Conservation (phyloP, 148 eudicot genomes). For the Diospyros kaki region DNA sequence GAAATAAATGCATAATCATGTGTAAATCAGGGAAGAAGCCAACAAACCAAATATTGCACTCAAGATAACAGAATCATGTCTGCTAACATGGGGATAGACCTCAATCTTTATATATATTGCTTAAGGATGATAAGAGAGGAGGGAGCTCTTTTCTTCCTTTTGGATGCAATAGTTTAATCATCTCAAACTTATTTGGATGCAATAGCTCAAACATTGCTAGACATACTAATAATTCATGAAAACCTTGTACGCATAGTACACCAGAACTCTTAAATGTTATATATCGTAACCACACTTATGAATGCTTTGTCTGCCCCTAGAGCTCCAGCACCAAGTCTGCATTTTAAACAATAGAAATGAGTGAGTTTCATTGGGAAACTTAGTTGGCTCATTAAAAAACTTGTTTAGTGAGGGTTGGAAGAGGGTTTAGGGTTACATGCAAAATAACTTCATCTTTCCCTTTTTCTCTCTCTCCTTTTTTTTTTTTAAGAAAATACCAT, state of each 20-base stretch:
- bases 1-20: not conserved
- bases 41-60: slow-evolving; percentile 3
- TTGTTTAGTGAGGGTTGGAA: not conserved
- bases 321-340: slow-evolving; percentile 88
- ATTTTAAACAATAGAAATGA: slow-evolving; percentile 17
- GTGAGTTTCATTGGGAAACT: not conserved
- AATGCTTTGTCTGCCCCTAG: slow-evolving; percentile 24
- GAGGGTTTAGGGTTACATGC: too few species aligned
- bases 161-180: slow-evolving; percentile 3
- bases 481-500: too few species aligned
- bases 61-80: not conserved
- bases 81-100: slow-evolving; percentile 1
- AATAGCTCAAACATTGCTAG: slow-evolving; percentile 4
- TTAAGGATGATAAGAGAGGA: slow-evolving; percentile 18
- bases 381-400: not conserved
- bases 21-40: not conserved
- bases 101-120: not conserved
- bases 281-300: slow-evolving; percentile 6
- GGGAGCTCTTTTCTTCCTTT: slow-evolving; percentile 25
- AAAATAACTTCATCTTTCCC: too few species aligned
- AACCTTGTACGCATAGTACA: not conserved
- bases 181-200: slow-evolving; percentile 20
- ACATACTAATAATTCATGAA: slow-evolving; percentile 13
- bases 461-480: too few species aligned
- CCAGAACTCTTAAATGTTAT: slow-evolving; percentile 11